Evolutionary conservation across 208 protist species (phyloP), one percentile per base, ranked within the genome.

Genomic region (Porcisia deanei): DNA sequence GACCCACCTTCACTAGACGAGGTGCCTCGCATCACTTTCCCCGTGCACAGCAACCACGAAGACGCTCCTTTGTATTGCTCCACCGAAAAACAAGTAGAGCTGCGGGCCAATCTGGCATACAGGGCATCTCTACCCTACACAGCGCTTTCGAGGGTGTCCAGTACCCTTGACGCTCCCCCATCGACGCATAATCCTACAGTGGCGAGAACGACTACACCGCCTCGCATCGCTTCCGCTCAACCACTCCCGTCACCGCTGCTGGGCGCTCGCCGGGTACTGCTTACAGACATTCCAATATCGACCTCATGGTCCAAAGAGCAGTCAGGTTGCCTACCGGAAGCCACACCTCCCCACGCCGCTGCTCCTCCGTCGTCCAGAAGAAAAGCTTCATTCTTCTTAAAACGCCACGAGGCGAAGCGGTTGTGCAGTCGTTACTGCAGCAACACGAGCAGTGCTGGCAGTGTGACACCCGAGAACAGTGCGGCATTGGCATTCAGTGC

Each of bases 1-100:
- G 65, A 39, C 39, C 77, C 80, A 39, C 71, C 61, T 7, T 34
- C 61, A 22, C 60, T 83, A 2, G 10, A 71, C 39, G 14, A 39
- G 18, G 45, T 39, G 22, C 65, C 47, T 4, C 16, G 39, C 53
- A 30, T 30, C 66, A n/a, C 66, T 41, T 53, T 71, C 10, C 52
- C 25, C 25, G 65, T 25, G 47, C 39, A 16, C 25, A 58, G 20
- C 61, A 67, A 6, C 41, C 41, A 30, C 41, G 39, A 49, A 4
- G 10, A 22, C 8, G 61, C 9, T 8, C 12, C 41, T 52, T 18
- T 41, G 22, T 49, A 18, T 67, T 16, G 22, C 16, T 25, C 5
- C 34, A 20, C 39, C 22, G 45, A 67, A 18, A 41, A 43, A 41
- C 41, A 22, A 20, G 8, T 14, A 67, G 41, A 41, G 9, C 18